A percentile compares a stretch with the other conserved stretches of the same genome.
Conservation (phyloP, 2,329 filamentous ascomycete genomes). For the Penicillium digitatum region DNA sequence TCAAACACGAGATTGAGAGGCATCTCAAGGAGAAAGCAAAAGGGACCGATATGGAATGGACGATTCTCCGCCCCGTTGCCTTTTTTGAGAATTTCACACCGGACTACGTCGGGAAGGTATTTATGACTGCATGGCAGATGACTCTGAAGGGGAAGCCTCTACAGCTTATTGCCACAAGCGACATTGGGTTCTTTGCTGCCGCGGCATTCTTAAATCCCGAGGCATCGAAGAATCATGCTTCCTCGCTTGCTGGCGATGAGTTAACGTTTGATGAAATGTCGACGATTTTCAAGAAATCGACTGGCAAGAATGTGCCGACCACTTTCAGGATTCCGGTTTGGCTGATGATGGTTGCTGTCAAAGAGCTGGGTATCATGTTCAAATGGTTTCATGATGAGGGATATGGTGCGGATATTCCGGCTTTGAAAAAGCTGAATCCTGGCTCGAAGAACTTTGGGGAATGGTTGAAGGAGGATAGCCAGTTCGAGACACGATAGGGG, state of each 20-base stretch:
- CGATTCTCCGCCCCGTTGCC: constrained; percentile 58
- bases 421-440: constrained; percentile 43
- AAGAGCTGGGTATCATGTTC: constrained; percentile 48
- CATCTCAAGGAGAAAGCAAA: constrained; percentile 51
- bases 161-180: constrained; percentile 44
- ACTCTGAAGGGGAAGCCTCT: constrained; percentile 43
- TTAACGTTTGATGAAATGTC: constrained; percentile 47
- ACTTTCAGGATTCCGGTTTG: constrained; percentile 42
- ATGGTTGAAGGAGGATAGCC: constrained; percentile 50
- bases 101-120: constrained; percentile 48
- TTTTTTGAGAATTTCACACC: constrained; percentile 58
- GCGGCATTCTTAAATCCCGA: constrained; percentile 47
- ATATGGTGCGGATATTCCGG: constrained; percentile 46
- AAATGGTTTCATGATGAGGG: constrained; percentile 51
- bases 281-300: constrained; percentile 46
- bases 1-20: constrained; percentile 60
- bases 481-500: constrained; percentile 22
- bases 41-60: constrained; percentile 54
- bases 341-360: constrained; percentile 41
- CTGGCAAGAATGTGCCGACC: constrained; percentile 43
- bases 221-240: constrained; percentile 43
- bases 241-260: constrained; percentile 53
- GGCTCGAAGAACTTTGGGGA: constrained; percentile 47
- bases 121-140: constrained; percentile 43
- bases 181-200: constrained; percentile 53